Evolutionary conservation across 345 rosid genomes (phyloP).

Genomic region (Lepidium sativum): DNA sequence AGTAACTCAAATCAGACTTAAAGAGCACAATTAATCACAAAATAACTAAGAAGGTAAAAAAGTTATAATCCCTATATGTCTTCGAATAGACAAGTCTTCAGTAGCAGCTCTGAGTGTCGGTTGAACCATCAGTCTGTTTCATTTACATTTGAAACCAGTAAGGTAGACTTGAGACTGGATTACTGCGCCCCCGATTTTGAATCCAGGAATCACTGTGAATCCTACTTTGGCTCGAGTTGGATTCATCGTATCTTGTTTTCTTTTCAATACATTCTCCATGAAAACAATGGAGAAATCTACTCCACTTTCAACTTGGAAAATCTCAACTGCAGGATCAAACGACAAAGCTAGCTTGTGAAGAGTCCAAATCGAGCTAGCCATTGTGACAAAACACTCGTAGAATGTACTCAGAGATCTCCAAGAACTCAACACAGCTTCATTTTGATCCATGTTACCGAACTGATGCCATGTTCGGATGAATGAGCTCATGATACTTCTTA

Average conservation of each 20-base stretch:
- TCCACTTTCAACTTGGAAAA: conserved; percentile 81
- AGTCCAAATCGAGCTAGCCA: conserved; percentile 84
- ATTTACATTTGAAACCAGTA: conserved; percentile 37
- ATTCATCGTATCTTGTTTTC: conserved; percentile 13
- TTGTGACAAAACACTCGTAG: conserved; percentile 64
- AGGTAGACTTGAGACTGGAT: conserved; percentile 79
- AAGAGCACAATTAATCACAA: conserved; percentile 25
- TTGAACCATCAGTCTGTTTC: conserved; percentile 12
- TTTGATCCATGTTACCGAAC: conserved; percentile 55
- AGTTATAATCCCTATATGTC: not conserved
- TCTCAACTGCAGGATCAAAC: conserved; percentile 76
- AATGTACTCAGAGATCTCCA: conserved; percentile 73
- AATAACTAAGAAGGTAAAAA: not conserved
- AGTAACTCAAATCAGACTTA: conserved; percentile 11
- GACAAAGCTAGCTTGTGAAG: conserved; percentile 77
- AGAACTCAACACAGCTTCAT: conserved; percentile 64
- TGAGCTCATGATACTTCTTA: conserved; percentile 77
- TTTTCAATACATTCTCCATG: conserved; percentile 70
- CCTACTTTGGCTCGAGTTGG: conserved; percentile 55
- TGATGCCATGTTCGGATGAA: conserved; percentile 87
- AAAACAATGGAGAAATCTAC: conserved; percentile 66
- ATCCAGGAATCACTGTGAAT: conserved; percentile 90
- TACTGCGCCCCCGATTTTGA: conserved; percentile 62
- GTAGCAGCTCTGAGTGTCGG: not conserved
- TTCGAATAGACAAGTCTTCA: not conserved